These are phyloP conservation scores for Rubia peregrina DNA, from an alignment of 305 asterid species.

Conservation along the genomic window DNA sequence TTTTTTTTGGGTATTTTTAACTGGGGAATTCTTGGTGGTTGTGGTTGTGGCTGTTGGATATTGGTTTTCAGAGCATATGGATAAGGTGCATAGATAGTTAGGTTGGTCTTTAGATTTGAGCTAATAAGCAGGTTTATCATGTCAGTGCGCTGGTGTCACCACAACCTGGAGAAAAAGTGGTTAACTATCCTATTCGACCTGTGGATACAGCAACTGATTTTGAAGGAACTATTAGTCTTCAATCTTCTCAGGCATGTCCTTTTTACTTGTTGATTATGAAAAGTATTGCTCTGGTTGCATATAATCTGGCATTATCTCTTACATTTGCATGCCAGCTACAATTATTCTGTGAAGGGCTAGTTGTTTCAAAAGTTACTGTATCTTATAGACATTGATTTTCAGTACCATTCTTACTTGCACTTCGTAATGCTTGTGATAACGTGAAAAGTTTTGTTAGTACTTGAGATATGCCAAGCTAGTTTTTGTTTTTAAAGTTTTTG, in stretches of 20 bases:
- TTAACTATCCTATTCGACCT: conserved; percentile 85
- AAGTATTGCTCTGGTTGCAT: neutral
- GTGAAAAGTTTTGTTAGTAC: neutral
- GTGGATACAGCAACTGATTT: conserved; percentile 88
- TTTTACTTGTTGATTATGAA: conserved; percentile 12
- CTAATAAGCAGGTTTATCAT: conserved; percentile 22
- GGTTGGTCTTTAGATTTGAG: neutral
- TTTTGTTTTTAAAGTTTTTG: neutral
- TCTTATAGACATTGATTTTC: neutral
- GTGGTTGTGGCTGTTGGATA: neutral
- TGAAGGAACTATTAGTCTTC: conserved; percentile 93
- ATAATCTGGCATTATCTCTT: neutral
- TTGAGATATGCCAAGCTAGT: neutral
- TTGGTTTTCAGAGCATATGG: neutral
- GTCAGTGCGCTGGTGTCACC: conserved; percentile 73
- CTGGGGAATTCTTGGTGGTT: neutral
- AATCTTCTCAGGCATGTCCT: conserved; percentile 75
- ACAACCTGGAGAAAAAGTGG: conserved; percentile 91
- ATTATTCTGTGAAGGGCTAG: neutral
- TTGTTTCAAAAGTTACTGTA: neutral
- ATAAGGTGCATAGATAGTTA: neutral
- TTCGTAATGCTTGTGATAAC: neutral
- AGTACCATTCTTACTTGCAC: neutral
- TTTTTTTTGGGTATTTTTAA: neutral
- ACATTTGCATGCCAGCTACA: neutral